Evolutionary conservation across 2,329 filamentous ascomycete species (phyloP).

Genomic region (Sporothrix mexicana): DNA sequence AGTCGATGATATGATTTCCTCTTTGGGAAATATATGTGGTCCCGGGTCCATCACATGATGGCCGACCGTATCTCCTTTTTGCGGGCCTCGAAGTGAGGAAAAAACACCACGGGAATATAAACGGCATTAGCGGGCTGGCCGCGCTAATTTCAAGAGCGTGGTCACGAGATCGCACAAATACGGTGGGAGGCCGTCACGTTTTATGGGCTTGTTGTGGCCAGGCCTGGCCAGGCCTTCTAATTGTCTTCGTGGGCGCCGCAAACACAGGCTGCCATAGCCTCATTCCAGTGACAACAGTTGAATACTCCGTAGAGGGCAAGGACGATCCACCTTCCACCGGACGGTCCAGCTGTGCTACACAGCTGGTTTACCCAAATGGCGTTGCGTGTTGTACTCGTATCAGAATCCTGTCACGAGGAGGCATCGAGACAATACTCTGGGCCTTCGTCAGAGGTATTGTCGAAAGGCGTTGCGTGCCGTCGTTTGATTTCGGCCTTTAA

Average conservation of each 20-base stretch:
- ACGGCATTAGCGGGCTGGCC: neutral
- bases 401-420: constrained; percentile 35
- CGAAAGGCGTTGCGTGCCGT: neutral
- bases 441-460: constrained; percentile 4
- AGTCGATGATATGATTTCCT: neutral
- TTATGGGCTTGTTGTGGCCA: neutral
- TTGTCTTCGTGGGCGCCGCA: constrained; percentile 1
- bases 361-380: constrained; percentile 30
- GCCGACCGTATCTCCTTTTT: constrained; percentile 21
- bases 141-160: neutral
- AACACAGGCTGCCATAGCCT: constrained; percentile 5
- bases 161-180: constrained; percentile 5
- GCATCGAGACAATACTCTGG: constrained; percentile 26
- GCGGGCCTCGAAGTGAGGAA: constrained; percentile 2
- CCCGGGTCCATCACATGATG: constrained; percentile 26
- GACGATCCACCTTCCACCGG: neutral
- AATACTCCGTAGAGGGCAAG: neutral
- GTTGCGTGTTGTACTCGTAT: constrained; percentile 25
- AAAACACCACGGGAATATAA: neutral
- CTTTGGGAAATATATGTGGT: constrained; percentile 19
- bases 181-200: constrained; percentile 10
- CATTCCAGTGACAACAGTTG: constrained; percentile 5
- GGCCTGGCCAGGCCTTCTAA: neutral
- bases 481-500: neutral
- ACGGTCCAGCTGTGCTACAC: constrained; percentile 21